Base-by-base conservation (phyloP, 441 rosid genomes). In the Croton setiger region DNA sequence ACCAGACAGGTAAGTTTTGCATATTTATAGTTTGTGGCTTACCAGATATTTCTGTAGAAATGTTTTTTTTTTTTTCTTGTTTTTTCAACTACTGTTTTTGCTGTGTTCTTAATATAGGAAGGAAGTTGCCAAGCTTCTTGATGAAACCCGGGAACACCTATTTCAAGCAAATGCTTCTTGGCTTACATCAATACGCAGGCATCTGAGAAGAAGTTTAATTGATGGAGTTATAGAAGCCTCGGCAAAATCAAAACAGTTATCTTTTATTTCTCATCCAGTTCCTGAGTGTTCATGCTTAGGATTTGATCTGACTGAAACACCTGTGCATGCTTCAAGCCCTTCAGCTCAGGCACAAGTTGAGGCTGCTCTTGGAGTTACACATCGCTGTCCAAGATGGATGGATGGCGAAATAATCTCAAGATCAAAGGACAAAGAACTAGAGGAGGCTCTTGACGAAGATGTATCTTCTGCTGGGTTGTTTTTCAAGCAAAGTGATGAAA, bases 211-310 rank as follows among this genome's bases (percentile, higher is more conserved):
- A 72, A 88, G 89, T 70, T 81, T 89, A 75, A 82, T 88, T 7
- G 90, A 91, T 66, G 92, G 99, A 60, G 76, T 85, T 69, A 75
- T 78, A 12, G 80, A 81, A 73, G 88, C 95, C 31, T 86, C 86
- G 1, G 66, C 67, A 36, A 83, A 64, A 68, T 84, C 92, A 41
- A 95, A 90, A 79, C 74, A 72, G 0, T 74, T 60, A n/a, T 77
- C 93, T 66, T 92, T 92, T 74, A 89, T 95, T 36, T 82, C 93
- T 5, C 93, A 92, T 77, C 96, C 97, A 0, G 83, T 86, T 56
- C 98, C 97, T 0, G 99, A 95, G 79, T 95, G 99, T 80, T 87
- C 92, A 74, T 92, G 98, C 83, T 61, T 74, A 49, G 80, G 77
- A 64, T 67, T 44, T 60, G 75, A 72, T 23, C 66, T 66, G 12